phyloP scores from a whole-genome alignment of 2,329 filamentous ascomycete species.

The Xylaria sp. region DNA sequence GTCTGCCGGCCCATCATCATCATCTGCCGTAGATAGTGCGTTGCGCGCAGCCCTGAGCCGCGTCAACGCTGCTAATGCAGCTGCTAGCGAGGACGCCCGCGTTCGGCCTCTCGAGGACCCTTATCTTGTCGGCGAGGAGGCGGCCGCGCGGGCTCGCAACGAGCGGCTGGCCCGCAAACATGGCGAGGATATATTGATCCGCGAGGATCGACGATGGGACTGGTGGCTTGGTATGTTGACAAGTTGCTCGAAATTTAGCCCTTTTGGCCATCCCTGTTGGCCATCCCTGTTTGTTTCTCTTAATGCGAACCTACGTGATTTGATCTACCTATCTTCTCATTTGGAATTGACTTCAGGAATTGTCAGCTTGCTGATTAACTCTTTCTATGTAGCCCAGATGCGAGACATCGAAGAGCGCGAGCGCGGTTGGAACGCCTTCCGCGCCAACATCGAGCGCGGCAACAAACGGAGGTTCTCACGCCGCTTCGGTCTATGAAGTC shows the following conservation, averaged over 20 bases:
- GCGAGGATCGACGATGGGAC: constrained; percentile 70
- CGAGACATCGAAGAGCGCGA: constrained; percentile 62
- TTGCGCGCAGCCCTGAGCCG: constrained; percentile 44
- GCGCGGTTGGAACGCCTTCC: constrained; percentile 57
- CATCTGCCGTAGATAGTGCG: constrained; percentile 39
- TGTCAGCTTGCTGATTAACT: neutral
- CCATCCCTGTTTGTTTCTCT: neutral
- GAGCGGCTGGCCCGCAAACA: constrained; percentile 67
- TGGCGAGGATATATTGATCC: constrained; percentile 63
- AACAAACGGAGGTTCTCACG: constrained; percentile 52
- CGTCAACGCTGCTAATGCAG: constrained; percentile 37
- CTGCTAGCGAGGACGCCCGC: constrained; percentile 40
- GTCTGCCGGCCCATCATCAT: constrained; percentile 25
- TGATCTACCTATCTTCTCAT: neutral
- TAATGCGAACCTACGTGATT: neutral
- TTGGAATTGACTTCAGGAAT: neutral
- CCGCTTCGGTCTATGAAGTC: constrained; percentile 50
- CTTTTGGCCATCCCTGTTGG: neutral
- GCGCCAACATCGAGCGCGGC: constrained; percentile 51
- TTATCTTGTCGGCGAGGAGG: constrained; percentile 72
- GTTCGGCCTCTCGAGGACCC: constrained; percentile 71
- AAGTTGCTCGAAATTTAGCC: neutral
- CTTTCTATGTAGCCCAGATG: constrained; percentile 57
- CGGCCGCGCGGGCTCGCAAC: constrained; percentile 65
- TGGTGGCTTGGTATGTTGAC: constrained; percentile 64